phyloP scores from a whole-genome alignment of 805 yeast genomes.

The Lachancea sp. region DNA sequence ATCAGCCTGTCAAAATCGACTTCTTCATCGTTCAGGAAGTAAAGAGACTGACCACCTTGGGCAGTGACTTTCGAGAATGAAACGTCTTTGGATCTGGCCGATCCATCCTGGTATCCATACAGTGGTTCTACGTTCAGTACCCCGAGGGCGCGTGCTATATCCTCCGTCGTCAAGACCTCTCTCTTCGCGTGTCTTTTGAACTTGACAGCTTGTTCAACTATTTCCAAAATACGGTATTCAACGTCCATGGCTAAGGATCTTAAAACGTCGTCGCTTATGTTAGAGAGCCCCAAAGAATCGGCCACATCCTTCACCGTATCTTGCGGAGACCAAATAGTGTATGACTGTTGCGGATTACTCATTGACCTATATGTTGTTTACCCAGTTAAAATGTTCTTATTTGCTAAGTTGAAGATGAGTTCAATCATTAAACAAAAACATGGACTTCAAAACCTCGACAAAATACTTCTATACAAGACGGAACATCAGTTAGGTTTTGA shows the following conservation, averaged over 20 bases:
- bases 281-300: conserved; percentile 75
- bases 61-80: conserved; percentile 82
- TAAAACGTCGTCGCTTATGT: conserved; percentile 84
- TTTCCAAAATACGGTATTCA: conserved; percentile 94
- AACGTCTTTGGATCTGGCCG: conserved; percentile 47
- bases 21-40: conserved; percentile 87
- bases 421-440: too few relatives aligned
- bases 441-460: too few relatives aligned
- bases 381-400: background rate
- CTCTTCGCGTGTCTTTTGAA: conserved; percentile 94
- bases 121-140: conserved; percentile 89
- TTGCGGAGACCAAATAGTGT: conserved; percentile 94
- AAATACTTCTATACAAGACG: too few relatives aligned
- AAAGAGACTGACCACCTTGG: conserved; percentile 88
- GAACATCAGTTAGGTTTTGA: too few relatives aligned
- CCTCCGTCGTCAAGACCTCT: conserved; percentile 70
- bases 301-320: conserved; percentile 97
- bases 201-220: conserved; percentile 89
- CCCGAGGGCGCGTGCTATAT: conserved; percentile 72
- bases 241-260: conserved; percentile 97
- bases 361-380: background rate
- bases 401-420: background rate
- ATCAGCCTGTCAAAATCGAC: conserved; percentile 89
- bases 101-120: conserved; percentile 66
- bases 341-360: conserved; percentile 42